Conservation (phyloP, 495 filamentous ascomycete genomes). For the Cladorrhinum samala region DNA sequence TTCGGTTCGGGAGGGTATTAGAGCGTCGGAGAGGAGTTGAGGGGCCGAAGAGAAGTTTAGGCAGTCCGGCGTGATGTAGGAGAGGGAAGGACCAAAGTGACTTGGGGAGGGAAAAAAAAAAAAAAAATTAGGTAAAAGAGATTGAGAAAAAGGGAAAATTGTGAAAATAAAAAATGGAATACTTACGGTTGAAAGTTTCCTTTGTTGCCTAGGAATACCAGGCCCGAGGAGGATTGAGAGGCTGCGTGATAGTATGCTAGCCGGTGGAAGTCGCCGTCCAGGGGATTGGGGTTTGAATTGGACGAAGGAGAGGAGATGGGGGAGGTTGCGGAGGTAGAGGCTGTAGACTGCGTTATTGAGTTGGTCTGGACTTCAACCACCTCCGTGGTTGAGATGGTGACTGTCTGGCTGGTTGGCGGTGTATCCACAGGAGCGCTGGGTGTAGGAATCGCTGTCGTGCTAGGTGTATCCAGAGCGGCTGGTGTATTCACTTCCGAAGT, state of each 20-base stretch:
- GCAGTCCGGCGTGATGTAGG: conserved; percentile 52
- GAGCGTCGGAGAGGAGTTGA: conserved; percentile 42
- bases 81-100: conserved; percentile 57
- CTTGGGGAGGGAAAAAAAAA: conserved; percentile 11
- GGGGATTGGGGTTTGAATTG: no score
- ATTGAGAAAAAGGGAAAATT: no score
- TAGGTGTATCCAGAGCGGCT: no score
- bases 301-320: neutral
- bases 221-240: conserved; percentile 41
- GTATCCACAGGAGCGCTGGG: no score
- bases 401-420: no score
- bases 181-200: conserved; percentile 34
- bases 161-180: neutral
- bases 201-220: conserved; percentile 61
- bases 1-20: conserved; percentile 53
- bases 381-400: no score
- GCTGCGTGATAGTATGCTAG: conserved; percentile 53
- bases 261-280: conserved; percentile 25
- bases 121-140: conserved; percentile 46
- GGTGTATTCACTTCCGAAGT: no score
- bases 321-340: neutral
- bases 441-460: no score
- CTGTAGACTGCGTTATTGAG: no score
- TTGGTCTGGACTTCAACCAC: no score
- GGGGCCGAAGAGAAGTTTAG: conserved; percentile 40